Conservation (phyloP, 73 alveolate species). For the Tetrahymena thermophila region DNA sequence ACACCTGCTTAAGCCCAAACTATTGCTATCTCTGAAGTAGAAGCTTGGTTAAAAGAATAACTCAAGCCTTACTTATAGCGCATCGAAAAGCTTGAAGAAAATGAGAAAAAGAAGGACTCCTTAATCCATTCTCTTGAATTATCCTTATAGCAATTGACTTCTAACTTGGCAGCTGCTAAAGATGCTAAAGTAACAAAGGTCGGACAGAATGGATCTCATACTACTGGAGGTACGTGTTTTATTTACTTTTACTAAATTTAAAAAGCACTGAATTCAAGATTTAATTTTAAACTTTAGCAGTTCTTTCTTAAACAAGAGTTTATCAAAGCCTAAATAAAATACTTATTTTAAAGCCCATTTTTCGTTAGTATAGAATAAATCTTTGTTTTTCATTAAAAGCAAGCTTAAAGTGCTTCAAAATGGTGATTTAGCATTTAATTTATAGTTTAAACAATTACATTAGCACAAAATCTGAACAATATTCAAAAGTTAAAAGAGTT, state of each 20-base stretch:
- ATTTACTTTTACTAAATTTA: not conserved
- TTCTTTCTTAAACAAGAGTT: not conserved
- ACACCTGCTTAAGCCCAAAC: not conserved
- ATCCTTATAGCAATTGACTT: not conserved
- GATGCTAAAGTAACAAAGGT: not conserved
- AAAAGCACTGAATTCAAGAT: not conserved
- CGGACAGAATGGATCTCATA: not conserved
- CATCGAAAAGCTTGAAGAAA: not conserved
- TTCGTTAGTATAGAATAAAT: not conserved
- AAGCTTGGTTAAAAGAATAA: not conserved
- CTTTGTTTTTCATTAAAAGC: not conserved
- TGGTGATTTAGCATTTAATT: not conserved
- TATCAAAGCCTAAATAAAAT: not conserved
- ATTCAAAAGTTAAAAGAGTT: not conserved
- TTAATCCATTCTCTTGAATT: not conserved
- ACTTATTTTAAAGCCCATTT: not conserved
- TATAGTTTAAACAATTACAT: not conserved
- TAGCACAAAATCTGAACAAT: not conserved
- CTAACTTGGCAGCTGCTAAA: not conserved
- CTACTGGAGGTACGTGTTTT: not conserved
- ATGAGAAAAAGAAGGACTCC: not conserved
- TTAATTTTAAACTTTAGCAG: not conserved
- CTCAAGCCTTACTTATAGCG: not conserved
- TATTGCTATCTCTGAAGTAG: not conserved
- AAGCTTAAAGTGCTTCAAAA: not conserved